Base-by-base conservation (phyloP, 2,329 filamentous ascomycete genomes). In the Lithohypha guttulata region DNA sequence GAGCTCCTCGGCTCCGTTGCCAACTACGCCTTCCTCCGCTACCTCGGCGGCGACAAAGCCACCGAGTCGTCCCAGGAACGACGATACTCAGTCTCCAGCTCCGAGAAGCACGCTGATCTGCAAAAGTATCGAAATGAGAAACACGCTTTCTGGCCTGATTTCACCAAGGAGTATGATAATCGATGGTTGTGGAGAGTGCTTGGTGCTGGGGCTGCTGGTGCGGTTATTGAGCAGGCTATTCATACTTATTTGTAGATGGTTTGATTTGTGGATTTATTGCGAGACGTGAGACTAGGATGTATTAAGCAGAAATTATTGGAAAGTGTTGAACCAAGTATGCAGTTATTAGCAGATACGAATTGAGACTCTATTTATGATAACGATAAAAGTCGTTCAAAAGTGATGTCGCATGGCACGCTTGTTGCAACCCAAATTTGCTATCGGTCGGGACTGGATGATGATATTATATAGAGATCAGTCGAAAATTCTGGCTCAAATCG, bases 81-180 rank as follows among this genome's bases (percentile, higher is more conserved):
- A 36, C 64, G 72, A 3, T 77, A 77, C 50, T 61, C 61, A 14
- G 61, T 61, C 26, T 11, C 20, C 25, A 39, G 35, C 21, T 9
- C 9, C 6, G 63, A 65, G 10, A 77, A 77, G 54, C 65, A 69
- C 35, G 57, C 62, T 29, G 66, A 77, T 46, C 59, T 77, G 14
- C 59, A 68, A 50, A 53, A 64, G 39, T 77, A 70, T 59, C 62
- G 63, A 35, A 45, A 55, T 15, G 65, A 71, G 49, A 73, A 74
- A 55, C 76, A 79, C 49, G 68, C 70, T 26, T 73, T 78, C 56
- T 79, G 73, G 73, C 74, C 73, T 1, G 58, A 58, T 8, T 33
- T 63, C 1, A 10, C n/a, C 19, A 53, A 59, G 20, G 70, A 76
- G 54, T 39, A 70, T 6, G 55, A 51, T 15, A 77, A 77, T 46